Percentiles rank a stretch among this genome's conserved stretches.
Conservation (phyloP, 495 filamentous ascomycete genomes). For the Zalerion maritima region DNA sequence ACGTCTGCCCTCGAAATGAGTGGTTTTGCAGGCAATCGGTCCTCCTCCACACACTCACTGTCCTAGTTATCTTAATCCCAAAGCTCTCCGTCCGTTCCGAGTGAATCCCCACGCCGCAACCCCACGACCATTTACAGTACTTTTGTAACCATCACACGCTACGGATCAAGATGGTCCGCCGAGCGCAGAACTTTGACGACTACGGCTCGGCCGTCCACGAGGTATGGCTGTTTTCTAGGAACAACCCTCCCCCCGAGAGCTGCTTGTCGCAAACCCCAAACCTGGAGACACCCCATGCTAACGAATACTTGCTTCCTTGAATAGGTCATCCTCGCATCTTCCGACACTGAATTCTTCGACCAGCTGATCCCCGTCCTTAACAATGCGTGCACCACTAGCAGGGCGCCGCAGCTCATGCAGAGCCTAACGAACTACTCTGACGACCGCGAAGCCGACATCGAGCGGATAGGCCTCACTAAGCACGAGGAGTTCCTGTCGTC, state of each 20-base stretch:
- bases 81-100: no score
- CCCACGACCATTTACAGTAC: no score
- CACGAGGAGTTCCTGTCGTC: conserved; percentile 93
- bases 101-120: no score
- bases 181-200: conserved; percentile 36
- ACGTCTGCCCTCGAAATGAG: no score
- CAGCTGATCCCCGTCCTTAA: conserved; percentile 85
- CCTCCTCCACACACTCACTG: no score
- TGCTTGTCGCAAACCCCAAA: background rate
- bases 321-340: conserved; percentile 84
- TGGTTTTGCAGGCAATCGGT: no score
- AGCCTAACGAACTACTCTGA: conserved; percentile 65
- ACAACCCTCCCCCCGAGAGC: background rate
- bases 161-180: conserved; percentile 26
- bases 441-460: conserved; percentile 81
- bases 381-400: conserved; percentile 67
- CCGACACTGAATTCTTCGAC: conserved; percentile 86
- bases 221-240: conserved; percentile 12
- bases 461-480: conserved; percentile 85
- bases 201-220: conserved; percentile 38
- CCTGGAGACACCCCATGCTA: background rate
- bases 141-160: background rate
- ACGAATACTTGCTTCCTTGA: background rate
- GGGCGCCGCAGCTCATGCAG: conserved; percentile 59
- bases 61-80: no score